Evolutionary conservation across 1,284 basidiomycete species (phyloP).

Genomic region (Taiwanofungus camphoratus): DNA sequence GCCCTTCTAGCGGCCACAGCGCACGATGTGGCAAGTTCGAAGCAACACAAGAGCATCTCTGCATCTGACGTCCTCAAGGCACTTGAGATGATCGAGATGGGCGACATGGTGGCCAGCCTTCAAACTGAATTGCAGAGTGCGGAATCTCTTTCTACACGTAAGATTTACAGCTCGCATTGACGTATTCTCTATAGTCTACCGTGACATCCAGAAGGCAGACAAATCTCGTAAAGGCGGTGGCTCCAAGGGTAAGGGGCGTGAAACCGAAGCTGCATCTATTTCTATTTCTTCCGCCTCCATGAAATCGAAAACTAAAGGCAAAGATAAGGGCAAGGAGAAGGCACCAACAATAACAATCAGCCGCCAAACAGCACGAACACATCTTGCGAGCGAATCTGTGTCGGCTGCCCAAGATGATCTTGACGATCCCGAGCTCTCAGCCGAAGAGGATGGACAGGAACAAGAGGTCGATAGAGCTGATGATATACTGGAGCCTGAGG

Average conservation of each 20-base stretch:
- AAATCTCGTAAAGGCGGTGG: constrained; percentile 39
- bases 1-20: constrained; percentile 50
- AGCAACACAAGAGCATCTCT: constrained; percentile 84
- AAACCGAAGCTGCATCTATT: constrained; percentile 19
- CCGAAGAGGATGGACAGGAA: constrained; percentile 33
- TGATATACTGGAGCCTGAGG: constrained; percentile 11
- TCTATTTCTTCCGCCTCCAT: constrained; percentile 4
- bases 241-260: constrained; percentile 31
- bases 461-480: constrained; percentile 25
- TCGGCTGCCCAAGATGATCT: constrained; percentile 9
- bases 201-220: constrained; percentile 50
- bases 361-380: constrained; percentile 5
- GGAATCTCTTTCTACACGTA: constrained; percentile 18
- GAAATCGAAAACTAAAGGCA: constrained; percentile 24
- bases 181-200: constrained; percentile 42
- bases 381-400: constrained; percentile 10
- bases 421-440: constrained; percentile 11
- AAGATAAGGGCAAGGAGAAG: constrained; percentile 14
- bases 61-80: constrained; percentile 87
- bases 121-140: constrained; percentile 70
- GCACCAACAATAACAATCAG: constrained; percentile 22
- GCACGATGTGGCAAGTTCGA: constrained; percentile 79
- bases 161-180: neutral
- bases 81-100: constrained; percentile 75
- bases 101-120: constrained; percentile 64